A percentile compares a stretch with the other conserved stretches of the same genome.
Evolutionary conservation across 495 filamentous ascomycete species (phyloP).

Genomic region (Lepidopterella palustris): DNA sequence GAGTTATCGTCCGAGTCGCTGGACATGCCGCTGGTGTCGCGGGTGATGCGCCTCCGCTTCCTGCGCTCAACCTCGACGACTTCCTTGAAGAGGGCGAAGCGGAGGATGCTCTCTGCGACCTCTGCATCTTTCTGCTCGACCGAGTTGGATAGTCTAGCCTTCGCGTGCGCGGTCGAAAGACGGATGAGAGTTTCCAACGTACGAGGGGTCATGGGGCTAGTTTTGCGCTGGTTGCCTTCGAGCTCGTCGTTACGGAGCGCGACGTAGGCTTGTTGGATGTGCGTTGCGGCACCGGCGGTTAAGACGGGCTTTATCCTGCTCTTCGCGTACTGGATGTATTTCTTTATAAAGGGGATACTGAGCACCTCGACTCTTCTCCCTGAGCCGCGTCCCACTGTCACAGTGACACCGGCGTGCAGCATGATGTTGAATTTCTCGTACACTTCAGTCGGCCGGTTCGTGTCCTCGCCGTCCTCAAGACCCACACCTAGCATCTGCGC

Average conservation of each 20-base stretch:
- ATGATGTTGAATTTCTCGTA: conserved; percentile 96
- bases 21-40: conserved; percentile 35
- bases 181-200: conserved; percentile 96
- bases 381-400: conserved; percentile 61
- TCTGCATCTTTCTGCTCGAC: conserved; percentile 89
- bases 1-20: conserved; percentile 35
- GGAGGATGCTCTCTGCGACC: conserved; percentile 80
- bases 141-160: conserved; percentile 81
- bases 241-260: conserved; percentile 93
- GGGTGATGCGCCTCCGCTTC: conserved; percentile 54
- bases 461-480: conserved; percentile 67
- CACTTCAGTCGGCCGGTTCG: conserved; percentile 70
- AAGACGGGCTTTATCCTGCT: conserved; percentile 82
- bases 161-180: conserved; percentile 93
- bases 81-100: conserved; percentile 98
- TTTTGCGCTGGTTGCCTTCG: conserved; percentile 86
- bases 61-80: conserved; percentile 80
- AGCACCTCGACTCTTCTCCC: conserved; percentile 82
- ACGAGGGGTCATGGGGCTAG: conserved; percentile 92
- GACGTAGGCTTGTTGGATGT: conserved; percentile 89
- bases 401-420: conserved; percentile 85
- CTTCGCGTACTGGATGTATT: conserved; percentile 99
- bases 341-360: conserved; percentile 98
- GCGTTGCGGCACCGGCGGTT: conserved; percentile 87
- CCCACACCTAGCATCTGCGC: conserved; percentile 86